Evolutionary conservation across 441 rosid genomes (phyloP).

Genomic region (Metrosideros polymorpha): DNA sequence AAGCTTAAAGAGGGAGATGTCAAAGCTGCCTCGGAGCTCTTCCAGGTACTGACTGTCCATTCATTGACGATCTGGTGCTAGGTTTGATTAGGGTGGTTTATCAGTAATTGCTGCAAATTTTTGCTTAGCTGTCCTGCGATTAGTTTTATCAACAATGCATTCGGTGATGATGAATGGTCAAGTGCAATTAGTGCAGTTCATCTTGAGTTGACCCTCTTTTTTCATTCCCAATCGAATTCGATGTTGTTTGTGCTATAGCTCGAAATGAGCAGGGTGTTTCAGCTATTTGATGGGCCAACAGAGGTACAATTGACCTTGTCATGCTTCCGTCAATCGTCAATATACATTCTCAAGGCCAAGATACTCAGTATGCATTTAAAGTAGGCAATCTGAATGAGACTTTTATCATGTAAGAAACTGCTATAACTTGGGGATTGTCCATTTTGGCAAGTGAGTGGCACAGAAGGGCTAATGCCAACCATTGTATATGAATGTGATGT

Average conservation of each 20-base stretch:
- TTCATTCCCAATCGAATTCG: background rate
- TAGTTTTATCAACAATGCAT: background rate
- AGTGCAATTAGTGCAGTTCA: background rate
- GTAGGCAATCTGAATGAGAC: background rate
- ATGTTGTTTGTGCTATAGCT: background rate
- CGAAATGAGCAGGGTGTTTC: background rate
- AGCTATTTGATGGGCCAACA: background rate
- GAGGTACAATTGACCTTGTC: background rate
- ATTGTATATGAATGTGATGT: background rate
- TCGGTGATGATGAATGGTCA: background rate
- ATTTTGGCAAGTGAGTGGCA: background rate
- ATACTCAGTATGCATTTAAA: background rate
- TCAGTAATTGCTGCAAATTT: background rate
- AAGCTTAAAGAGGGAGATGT: conserved; percentile 67
- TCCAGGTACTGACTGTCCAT: conserved; percentile 37
- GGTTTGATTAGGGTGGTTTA: background rate
- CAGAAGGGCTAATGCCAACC: background rate
- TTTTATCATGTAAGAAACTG: background rate
- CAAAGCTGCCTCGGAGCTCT: conserved; percentile 54
- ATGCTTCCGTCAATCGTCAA: background rate
- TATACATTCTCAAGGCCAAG: background rate
- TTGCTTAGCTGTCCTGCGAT: background rate
- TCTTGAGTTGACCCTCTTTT: background rate
- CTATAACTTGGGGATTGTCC: background rate
- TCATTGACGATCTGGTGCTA: background rate